phyloP scores from a whole-genome alignment of 805 yeast species.

The Ogataea henricii region DNA sequence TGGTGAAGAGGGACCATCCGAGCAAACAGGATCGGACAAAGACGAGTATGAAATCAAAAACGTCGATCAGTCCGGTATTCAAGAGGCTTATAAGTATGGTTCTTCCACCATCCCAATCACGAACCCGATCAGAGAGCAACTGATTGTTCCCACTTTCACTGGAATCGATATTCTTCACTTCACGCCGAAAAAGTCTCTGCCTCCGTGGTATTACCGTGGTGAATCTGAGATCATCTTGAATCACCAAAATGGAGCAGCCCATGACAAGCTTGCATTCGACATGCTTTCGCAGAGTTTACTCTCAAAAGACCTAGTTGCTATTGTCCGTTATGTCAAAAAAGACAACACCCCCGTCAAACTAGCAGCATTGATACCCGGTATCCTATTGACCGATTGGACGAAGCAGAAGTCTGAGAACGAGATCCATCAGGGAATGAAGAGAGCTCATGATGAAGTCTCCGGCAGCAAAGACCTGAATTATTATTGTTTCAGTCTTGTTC shows the following conservation, averaged over 20 bases:
- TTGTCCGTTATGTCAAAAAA: constrained; percentile 65
- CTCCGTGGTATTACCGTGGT: constrained; percentile 59
- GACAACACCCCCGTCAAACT: constrained; percentile 47
- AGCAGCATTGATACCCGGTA: constrained; percentile 56
- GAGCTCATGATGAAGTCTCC: constrained; percentile 21
- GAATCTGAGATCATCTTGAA: constrained; percentile 55
- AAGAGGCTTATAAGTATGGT: constrained; percentile 71
- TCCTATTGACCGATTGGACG: constrained; percentile 28
- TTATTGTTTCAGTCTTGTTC: constrained; percentile 50
- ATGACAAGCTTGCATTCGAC: constrained; percentile 44
- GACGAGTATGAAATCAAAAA: constrained; percentile 29
- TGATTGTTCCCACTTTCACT: constrained; percentile 46
- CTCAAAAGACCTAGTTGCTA: constrained; percentile 47
- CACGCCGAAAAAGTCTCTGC: constrained; percentile 45
- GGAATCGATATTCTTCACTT: constrained; percentile 71
- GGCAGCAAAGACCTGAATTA: constrained; percentile 26
- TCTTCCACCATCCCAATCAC: constrained; percentile 56
- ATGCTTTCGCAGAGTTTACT: constrained; percentile 56
- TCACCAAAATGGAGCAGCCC: constrained; percentile 16
- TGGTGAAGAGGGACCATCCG: constrained; percentile 19
- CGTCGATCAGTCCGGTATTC: constrained; percentile 43
- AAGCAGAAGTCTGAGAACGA: constrained; percentile 17
- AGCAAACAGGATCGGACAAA: constrained; percentile 23
- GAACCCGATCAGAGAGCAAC: constrained; percentile 43
- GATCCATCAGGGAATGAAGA: constrained; percentile 22